phyloP scores from a whole-genome alignment of 805 yeast species.

The Ogataea corticis region DNA sequence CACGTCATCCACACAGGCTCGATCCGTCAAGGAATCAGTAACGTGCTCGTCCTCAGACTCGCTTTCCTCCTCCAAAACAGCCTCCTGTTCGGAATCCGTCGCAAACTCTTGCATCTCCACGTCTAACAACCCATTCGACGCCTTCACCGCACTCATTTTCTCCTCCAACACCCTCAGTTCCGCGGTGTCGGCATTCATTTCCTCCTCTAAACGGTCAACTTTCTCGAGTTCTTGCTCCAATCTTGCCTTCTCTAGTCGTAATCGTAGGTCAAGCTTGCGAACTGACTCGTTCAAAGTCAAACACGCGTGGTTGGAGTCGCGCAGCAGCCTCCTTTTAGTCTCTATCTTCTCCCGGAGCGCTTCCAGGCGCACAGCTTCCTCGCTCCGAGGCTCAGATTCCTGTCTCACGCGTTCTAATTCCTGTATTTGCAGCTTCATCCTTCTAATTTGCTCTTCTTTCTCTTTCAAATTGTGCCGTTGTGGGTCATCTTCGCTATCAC shows the following conservation, averaged over 20 bases:
- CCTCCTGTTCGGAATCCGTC: conserved; percentile 8
- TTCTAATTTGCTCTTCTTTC: conserved; percentile 20
- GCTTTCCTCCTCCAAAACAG: conserved; percentile 5
- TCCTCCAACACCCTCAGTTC: conserved; percentile 10
- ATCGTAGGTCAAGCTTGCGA: conserved; percentile 9
- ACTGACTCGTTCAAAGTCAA: conserved; percentile 15
- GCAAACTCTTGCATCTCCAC: conserved; percentile 1
- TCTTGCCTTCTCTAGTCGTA: conserved; percentile 11
- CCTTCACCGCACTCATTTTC: conserved; percentile 16
- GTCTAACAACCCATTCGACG: not conserved
- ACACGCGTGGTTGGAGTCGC: conserved; percentile 10
- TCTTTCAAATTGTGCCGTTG: conserved; percentile 7
- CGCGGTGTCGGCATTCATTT: conserved; percentile 3
- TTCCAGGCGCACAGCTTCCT: not conserved
- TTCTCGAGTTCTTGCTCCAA: conserved; percentile 13
- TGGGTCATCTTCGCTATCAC: conserved; percentile 2
- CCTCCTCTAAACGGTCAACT: conserved; percentile 4
- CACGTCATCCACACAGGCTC: conserved; percentile 14
- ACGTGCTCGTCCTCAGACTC: conserved; percentile 9
- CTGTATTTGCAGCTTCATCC: conserved; percentile 21
- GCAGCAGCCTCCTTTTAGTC: conserved; percentile 5
- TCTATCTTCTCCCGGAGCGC: conserved; percentile 10
- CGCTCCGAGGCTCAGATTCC: not conserved
- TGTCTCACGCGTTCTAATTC: conserved; percentile 10
- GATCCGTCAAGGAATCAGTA: conserved; percentile 5